A percentile compares a stretch with the other conserved stretches of the same genome.
Conservation (phyloP, 345 rosid genomes). For the Clarkia xantiana region DNA sequence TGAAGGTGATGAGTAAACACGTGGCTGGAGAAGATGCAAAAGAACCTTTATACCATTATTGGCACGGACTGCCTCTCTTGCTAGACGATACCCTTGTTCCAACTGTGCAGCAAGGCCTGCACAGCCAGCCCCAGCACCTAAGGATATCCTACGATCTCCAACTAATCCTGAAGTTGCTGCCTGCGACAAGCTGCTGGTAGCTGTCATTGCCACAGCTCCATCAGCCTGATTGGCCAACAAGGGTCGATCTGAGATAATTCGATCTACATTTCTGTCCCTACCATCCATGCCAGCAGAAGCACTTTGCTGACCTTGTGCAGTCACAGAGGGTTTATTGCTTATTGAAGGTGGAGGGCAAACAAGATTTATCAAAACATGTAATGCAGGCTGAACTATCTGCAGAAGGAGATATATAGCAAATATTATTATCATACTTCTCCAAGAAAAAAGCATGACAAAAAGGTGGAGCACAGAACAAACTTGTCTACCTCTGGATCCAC, state of each 20-base stretch:
- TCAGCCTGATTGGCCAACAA: neutral
- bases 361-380: slow-evolving; percentile 79
- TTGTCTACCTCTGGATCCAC: slow-evolving; percentile 83
- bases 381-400: slow-evolving; percentile 93
- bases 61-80: slow-evolving; percentile 89
- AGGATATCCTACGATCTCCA: slow-evolving; percentile 86
- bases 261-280: slow-evolving; percentile 33
- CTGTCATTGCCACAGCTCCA: too few relatives aligned
- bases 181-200: slow-evolving; percentile 39
- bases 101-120: slow-evolving; percentile 98
- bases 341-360: slow-evolving; percentile 99
- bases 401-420: slow-evolving; percentile 5
- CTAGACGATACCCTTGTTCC: slow-evolving; percentile 92
- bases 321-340: slow-evolving; percentile 59
- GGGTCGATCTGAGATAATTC: slow-evolving; percentile 28
- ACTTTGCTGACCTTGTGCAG: slow-evolving; percentile 41
- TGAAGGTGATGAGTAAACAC: slow-evolving; percentile 79
- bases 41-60: slow-evolving; percentile 97
- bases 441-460: neutral
- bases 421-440: too few relatives aligned
- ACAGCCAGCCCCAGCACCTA: slow-evolving; percentile 94
- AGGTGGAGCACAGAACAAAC: neutral
- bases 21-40: slow-evolving; percentile 87
- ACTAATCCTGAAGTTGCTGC: slow-evolving; percentile 73
- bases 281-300: slow-evolving; percentile 23